Evolutionary conservation across 805 yeast genomes (phyloP), one percentile per base, ranked within the genome.

Genomic region (Candida coquimbonensis): DNA sequence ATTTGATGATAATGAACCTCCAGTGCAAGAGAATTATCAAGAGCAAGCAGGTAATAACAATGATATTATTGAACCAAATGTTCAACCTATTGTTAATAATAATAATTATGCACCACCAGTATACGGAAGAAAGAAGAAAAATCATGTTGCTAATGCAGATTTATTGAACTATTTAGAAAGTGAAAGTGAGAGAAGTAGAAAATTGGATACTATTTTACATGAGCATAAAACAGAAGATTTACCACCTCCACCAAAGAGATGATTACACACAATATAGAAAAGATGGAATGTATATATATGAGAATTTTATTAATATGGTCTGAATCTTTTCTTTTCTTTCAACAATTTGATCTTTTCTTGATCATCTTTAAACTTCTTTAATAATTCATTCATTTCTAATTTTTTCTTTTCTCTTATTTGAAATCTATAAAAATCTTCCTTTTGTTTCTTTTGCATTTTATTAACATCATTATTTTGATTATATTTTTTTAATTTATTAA

Each of bases 391-490:
- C 87, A 93, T 88, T 65, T 91, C 96, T 51, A 75, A 78, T 72
- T 93, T 93, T 75, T 90, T 91, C 59, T 80, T 77, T 63, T 93
- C 96, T 66, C 99, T 81, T 54, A 93, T 78, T 70, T 93, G 99
- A 78, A 90, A 93, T 57, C 96, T 75, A 72, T 93, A 93, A 72
- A 93, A 93, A 67, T 95, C 98, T 53, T 77, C 74, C 70, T 90
- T 87, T 57, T 87, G 90, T 60, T 81, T 81, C 64, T 75, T 79
- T 64, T 83, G 80, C 67, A 75, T 70, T 63, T 77, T 83, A 44
- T 71, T 66, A 49, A 67, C 53, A 16, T 33, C 36, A 8, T 33
- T 33, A 7, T 16, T n/a, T n/a, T 33, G 19, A 33, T 7, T 16
- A 59, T 68, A 65, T 32, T 68, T 66, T 25, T 66, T 63, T 4